These are phyloP conservation scores for Cylindrodendrum hubeiense DNA, from an alignment of 2,329 filamentous ascomycete species.

Conservation along the genomic window DNA sequence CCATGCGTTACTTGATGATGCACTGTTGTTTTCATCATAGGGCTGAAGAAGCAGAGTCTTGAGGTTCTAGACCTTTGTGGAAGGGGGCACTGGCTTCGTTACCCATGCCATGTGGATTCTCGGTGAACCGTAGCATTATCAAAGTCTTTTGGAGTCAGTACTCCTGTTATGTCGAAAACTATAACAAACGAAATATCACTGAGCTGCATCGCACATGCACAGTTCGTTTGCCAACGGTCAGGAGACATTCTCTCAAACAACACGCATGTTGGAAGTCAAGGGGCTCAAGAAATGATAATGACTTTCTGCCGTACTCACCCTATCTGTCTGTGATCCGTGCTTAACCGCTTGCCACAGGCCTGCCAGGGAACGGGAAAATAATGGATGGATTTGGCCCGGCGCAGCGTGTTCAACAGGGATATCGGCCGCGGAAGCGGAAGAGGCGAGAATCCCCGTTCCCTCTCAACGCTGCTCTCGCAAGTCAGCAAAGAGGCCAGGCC, in stretches of 20 bases:
- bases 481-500: background rate
- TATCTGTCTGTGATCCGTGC: background rate
- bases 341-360: background rate
- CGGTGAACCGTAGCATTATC: background rate
- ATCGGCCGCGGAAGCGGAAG: slow-evolving; percentile 15
- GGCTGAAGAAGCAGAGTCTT: slow-evolving; percentile 12
- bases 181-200: background rate
- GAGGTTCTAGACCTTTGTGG: slow-evolving; percentile 12
- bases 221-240: background rate
- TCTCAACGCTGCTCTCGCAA: background rate
- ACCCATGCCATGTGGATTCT: background rate
- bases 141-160: background rate
- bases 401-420: slow-evolving; percentile 5
- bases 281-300: background rate
- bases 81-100: background rate
- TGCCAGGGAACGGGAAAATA: background rate
- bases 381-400: background rate
- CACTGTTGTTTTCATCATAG: slow-evolving; percentile 13
- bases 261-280: background rate
- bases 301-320: background rate
- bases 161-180: background rate
- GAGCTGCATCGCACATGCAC: background rate
- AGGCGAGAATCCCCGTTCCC: background rate
- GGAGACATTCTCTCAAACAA: background rate
- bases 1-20: background rate